Base-by-base conservation (phyloP, 768 basidiomycete genomes). In the Suillus clintonianus region DNA sequence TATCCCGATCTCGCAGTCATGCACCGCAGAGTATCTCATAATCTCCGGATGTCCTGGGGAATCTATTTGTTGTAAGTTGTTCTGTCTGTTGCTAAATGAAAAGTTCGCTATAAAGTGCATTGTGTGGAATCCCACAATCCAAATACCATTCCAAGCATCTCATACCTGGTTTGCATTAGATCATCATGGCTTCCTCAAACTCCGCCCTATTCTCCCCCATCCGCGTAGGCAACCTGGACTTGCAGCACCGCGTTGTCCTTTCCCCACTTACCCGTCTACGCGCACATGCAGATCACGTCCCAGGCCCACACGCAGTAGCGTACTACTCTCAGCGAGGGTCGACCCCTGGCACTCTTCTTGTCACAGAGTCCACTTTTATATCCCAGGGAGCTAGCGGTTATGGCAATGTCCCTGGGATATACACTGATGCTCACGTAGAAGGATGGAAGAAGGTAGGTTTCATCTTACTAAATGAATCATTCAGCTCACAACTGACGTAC, bases 351-450 rank as follows among this genome's bases (percentile, higher is more conserved):
- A 87, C 83, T 0, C 73, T 89, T 11, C 72, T 86, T 50, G 80
- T 91, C 61, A 74, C 85, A 2, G 88, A 90, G 72, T 87, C 79
- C 0, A 86, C 86, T 2, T 75, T 81, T 57, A 82, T 90, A 55
- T 79, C 83, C 0, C 70, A 73, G 2, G 67, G 80, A 14, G 86
- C 86, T 0, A 85, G 83, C 3, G 87, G 86, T 1, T 78, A 74
- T 47, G 57, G 62, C 2, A 73, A 85, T 61, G 80, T 83, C 0
- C 90, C 90, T 2, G 90, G 90, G 0, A 85, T 91, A 60, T 91
- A 83, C 79, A 85, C 71, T 22, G 71, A 82, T 3, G 85, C 82
- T 24, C 91, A 94, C 65, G 81, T 81, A 36, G 63, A 69, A 10
- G 79, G 67, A 0, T 88, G 86, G 87, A 85, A 82, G 67, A 67